phyloP scores from a whole-genome alignment of 495 filamentous ascomycete species.

The Stereocaulon alpinum region DNA sequence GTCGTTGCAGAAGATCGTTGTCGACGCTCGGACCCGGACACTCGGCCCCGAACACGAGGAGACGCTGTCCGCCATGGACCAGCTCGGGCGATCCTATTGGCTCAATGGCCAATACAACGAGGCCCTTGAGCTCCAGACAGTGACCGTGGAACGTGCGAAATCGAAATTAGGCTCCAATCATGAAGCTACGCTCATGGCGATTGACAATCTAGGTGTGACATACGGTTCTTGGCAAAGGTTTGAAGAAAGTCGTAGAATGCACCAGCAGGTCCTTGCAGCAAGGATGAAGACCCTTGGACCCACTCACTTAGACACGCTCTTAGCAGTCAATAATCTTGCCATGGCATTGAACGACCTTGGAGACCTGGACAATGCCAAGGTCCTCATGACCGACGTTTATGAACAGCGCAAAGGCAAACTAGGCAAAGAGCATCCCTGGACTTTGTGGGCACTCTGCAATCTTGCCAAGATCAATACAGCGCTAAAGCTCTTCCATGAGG shows the following conservation, averaged over 20 bases:
- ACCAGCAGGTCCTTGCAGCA: conserved; percentile 6
- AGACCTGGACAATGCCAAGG: conserved; percentile 15
- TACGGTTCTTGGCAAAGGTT: conserved; percentile 15
- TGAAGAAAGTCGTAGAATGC: conserved; percentile 12
- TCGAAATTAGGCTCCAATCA: conserved; percentile 19
- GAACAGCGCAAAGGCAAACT: conserved; percentile 25
- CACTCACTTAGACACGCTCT: conserved; percentile 18
- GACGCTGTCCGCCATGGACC: conserved; percentile 21
- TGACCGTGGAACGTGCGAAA: conserved; percentile 19
- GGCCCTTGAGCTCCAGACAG: conserved; percentile 23
- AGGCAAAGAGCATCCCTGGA: conserved; percentile 32
- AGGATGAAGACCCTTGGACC: conserved; percentile 12
- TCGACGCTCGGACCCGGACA: conserved; percentile 18
- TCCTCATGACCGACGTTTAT: conserved; percentile 24
- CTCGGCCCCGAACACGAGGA: conserved; percentile 20
- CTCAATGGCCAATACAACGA: conserved; percentile 26
- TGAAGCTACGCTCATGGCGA: conserved; percentile 24
- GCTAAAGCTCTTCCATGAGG: conserved; percentile 20
- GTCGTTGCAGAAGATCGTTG: conserved; percentile 17
- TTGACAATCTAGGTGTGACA: conserved; percentile 21
- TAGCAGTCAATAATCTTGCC: conserved; percentile 21
- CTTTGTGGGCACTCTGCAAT: conserved; percentile 25
- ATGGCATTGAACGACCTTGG: conserved; percentile 20
- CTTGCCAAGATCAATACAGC: conserved; percentile 25
- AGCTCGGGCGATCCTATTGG: conserved; percentile 19